A percentile compares a stretch with the other conserved stretches of the same genome.
These are phyloP conservation scores for Trichoderma parareesei DNA, from an alignment of 495 filamentous ascomycete species.

Conservation along the genomic window DNA sequence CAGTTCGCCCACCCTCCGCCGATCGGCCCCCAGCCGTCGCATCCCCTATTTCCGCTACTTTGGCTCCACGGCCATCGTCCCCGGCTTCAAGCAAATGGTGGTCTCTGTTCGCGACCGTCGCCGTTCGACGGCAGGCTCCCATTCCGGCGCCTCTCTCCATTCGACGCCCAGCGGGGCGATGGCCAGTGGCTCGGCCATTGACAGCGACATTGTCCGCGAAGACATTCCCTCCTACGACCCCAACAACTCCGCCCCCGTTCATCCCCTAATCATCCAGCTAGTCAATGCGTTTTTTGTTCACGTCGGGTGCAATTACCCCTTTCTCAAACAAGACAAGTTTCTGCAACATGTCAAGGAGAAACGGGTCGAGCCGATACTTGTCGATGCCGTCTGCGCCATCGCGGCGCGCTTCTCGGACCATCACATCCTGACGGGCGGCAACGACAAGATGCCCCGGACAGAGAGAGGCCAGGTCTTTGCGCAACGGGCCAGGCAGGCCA, in stretches of 20 bases:
- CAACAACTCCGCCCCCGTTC: constrained; percentile 55
- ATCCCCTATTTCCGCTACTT: constrained; percentile 86
- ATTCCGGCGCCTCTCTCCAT: constrained; percentile 34
- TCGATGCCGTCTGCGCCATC: constrained; percentile 74
- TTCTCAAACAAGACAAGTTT: constrained; percentile 62
- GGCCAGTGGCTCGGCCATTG: constrained; percentile 29
- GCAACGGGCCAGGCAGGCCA: constrained; percentile 62
- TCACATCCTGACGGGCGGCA: constrained; percentile 49
- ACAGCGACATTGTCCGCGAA: constrained; percentile 33
- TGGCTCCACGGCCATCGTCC: constrained; percentile 80
- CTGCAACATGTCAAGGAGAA: constrained; percentile 64
- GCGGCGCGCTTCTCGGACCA: constrained; percentile 74
- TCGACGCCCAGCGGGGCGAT: constrained; percentile 14
- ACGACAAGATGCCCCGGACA: constrained; percentile 45
- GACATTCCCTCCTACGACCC: constrained; percentile 75
- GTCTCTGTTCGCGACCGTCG: constrained; percentile 48
- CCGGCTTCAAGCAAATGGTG: constrained; percentile 89
- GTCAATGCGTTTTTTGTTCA: constrained; percentile 70
- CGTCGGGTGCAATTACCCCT: constrained; percentile 76
- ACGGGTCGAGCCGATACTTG: constrained; percentile 74
- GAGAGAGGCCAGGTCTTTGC: constrained; percentile 68
- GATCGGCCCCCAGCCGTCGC: constrained; percentile 42
- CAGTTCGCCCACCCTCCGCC: constrained; percentile 10
- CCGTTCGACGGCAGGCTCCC: constrained; percentile 28
- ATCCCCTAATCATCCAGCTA: constrained; percentile 63